Base-by-base conservation (phyloP, 257 asterid genomes). In the Prunella vulgaris region DNA sequence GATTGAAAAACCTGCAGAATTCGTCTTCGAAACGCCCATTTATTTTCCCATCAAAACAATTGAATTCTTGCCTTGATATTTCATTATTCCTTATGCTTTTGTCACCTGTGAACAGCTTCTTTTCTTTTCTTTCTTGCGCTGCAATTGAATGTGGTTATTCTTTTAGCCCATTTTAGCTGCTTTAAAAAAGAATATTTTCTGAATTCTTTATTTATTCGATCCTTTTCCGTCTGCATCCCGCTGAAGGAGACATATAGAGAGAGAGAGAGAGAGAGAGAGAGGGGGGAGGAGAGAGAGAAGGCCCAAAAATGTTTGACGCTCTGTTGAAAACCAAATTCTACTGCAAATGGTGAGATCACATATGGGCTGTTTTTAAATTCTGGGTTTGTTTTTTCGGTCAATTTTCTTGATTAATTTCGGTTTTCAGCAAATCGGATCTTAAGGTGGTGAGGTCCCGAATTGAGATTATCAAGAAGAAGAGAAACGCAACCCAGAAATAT, bases 401-500 rank as follows among this genome's bases (percentile, higher is more conserved):
- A 0, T 49, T 14, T 69, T 62, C 18, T 49, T 56, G 64, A 12
- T 49, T 57, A 69, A 64, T 6, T 15, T 53, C 68, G 52, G 52
- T 32, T 44, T 14, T 71, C 64, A 93, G 99, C 85, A 93, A 90
- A 84, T 69, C 88, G 38, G 90, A 82, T 69, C 60, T 84, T 28
- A 87, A 79, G 88, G 69, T 69, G 87, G 84, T 85, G 0, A 80
- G 75, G 76, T 60, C 87, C 2, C 80, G 97, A 62, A 70, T 88
- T n/a, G 96, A 87, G 62, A 66, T 85, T 70, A 83, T 88, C 52
- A 77, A 64, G 87, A 84, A 79, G 84, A 93, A 83, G 80, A 86
- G 96, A 66, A 87, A 80, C 37, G 97, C 97, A 73, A 84, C 84
- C 77, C 81, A 80, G 82, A 90, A 80, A 77, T 93, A 79, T 74